A percentile compares a stretch with the other conserved stretches of the same genome.
Conservation (phyloP, 73 alveolate genomes). For the Symbiodinium pilosum region DNA sequence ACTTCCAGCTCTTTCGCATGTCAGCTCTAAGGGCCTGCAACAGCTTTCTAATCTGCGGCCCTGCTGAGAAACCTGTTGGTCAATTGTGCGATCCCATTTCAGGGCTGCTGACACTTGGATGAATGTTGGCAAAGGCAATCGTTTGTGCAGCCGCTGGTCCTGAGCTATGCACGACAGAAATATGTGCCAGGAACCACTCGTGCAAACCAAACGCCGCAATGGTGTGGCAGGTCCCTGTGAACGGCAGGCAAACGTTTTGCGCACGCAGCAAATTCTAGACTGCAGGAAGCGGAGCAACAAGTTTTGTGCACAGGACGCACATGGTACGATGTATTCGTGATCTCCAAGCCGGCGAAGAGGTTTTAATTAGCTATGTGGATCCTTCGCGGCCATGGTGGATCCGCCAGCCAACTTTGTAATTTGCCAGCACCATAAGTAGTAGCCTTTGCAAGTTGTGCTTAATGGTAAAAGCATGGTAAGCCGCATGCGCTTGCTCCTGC, state of each 20-base stretch:
- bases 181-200: background rate
- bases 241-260: background rate
- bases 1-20: too few relatives aligned
- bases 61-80: background rate
- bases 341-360: background rate
- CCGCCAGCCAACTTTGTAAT: background rate
- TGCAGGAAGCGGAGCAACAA: too few relatives aligned
- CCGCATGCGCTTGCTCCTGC: background rate
- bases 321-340: background rate
- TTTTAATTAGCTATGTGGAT: background rate
- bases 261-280: background rate
- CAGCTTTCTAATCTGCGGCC: background rate
- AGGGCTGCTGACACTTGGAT: background rate
- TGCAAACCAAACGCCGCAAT: background rate
- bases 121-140: too few relatives aligned
- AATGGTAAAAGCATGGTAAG: too few relatives aligned
- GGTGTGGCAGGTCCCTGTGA: background rate
- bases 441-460: background rate
- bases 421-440: background rate
- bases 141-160: too few relatives aligned
- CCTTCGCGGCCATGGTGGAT: background rate
- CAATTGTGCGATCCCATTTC: background rate
- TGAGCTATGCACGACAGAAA: too few relatives aligned
- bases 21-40: constrained; percentile 1
- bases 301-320: background rate